Percentiles rank a stretch among this genome's conserved stretches.
phyloP scores from a whole-genome alignment of 2,329 filamentous ascomycete species.

The Hypomyces rosellus region DNA sequence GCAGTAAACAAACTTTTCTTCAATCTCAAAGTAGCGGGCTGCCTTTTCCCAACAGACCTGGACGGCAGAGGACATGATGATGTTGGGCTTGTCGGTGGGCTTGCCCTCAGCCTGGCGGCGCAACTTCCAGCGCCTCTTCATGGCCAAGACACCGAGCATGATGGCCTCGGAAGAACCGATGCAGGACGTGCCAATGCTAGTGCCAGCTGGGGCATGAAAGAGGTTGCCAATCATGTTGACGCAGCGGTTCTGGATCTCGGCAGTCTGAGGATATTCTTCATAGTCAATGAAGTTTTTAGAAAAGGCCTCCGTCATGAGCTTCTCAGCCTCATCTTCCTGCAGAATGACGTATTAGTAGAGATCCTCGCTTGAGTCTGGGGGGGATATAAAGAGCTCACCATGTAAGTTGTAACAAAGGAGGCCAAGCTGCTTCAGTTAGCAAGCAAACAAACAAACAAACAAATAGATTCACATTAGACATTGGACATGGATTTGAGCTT shows the following conservation, averaged over 20 bases:
- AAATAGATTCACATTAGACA: not conserved
- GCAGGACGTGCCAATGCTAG: slow-evolving; percentile 78
- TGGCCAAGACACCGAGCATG: slow-evolving; percentile 76
- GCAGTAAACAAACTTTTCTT: slow-evolving; percentile 74
- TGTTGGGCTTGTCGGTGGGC: slow-evolving; percentile 73
- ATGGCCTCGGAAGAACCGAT: slow-evolving; percentile 88
- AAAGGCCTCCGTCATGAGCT: slow-evolving; percentile 88
- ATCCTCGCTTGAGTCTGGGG: not conserved
- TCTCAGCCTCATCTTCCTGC: slow-evolving; percentile 88
- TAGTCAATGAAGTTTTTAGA: slow-evolving; percentile 95
- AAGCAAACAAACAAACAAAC: too few species aligned
- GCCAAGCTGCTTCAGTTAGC: slow-evolving; percentile 56
- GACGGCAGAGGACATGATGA: slow-evolving; percentile 92
- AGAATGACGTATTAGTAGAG: not conserved
- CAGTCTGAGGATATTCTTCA: slow-evolving; percentile 74
- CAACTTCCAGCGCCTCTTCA: slow-evolving; percentile 95
- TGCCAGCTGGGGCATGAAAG: slow-evolving; percentile 70
- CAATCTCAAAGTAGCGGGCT: slow-evolving; percentile 82
- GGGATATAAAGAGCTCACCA: slow-evolving; percentile 49
- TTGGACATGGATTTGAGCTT: slow-evolving; percentile 21
- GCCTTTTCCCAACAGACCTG: slow-evolving; percentile 98
- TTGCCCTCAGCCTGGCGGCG: slow-evolving; percentile 78
- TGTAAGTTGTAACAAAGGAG: slow-evolving; percentile 93
- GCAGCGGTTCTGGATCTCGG: slow-evolving; percentile 86
- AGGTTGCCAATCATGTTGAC: slow-evolving; percentile 85